phyloP scores from a whole-genome alignment of 2,329 filamentous ascomycete genomes.

The Fusarium zealandicum region DNA sequence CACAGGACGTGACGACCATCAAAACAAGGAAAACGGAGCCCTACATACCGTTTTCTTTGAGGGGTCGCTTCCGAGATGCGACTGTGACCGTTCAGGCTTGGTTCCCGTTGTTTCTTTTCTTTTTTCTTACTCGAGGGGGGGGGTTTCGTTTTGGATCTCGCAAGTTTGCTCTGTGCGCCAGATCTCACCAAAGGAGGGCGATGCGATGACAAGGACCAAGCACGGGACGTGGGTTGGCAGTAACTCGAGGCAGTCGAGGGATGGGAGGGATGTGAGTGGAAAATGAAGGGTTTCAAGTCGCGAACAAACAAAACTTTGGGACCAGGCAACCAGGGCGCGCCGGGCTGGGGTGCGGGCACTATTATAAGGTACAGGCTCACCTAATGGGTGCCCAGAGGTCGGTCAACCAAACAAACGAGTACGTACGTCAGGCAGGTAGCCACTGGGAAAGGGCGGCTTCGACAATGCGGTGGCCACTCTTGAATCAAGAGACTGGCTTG shows the following conservation, averaged over 20 bases:
- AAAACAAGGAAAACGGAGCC: neutral
- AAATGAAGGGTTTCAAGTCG: constrained; percentile 39
- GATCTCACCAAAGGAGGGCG: constrained; percentile 36
- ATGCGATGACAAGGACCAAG: constrained; percentile 38
- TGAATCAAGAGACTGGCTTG: neutral
- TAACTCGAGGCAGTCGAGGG: constrained; percentile 23
- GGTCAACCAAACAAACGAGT: neutral
- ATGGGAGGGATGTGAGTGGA: constrained; percentile 19
- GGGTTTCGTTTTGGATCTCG: constrained; percentile 34
- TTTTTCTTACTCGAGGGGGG: constrained; percentile 12
- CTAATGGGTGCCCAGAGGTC: neutral
- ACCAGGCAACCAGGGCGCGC: constrained; percentile 27
- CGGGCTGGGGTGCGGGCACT: constrained; percentile 23
- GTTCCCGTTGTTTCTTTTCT: constrained; percentile 15
- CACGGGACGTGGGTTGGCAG: constrained; percentile 34
- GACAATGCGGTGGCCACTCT: constrained; percentile 16
- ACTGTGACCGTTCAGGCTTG: constrained; percentile 10
- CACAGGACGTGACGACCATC: neutral
- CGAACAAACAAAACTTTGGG: constrained; percentile 38
- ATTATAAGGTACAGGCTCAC: constrained; percentile 25
- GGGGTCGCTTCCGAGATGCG: constrained; percentile 4
- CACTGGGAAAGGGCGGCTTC: neutral
- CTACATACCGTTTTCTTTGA: neutral
- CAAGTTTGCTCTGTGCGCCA: constrained; percentile 37
- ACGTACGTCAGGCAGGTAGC: too few species aligned